phyloP scores from a whole-genome alignment of 495 filamentous ascomycete genomes.

The Entonaema liquescens region DNA sequence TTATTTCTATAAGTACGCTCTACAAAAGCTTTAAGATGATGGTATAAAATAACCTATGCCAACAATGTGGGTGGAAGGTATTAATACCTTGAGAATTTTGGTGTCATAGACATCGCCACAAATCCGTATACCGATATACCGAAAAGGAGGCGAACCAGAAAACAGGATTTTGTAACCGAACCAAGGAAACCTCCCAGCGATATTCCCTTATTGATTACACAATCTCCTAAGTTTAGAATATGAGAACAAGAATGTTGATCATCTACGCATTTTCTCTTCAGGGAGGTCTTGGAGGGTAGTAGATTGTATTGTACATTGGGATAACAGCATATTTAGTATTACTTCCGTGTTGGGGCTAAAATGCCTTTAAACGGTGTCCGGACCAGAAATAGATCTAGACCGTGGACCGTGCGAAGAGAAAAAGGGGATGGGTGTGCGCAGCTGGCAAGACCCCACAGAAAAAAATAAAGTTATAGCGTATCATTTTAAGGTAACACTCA shows the following conservation, averaged over 20 bases:
- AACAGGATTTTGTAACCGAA: background rate
- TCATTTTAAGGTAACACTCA: conserved; percentile 30
- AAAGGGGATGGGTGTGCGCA: conserved; percentile 16
- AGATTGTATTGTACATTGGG: background rate
- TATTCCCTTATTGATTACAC: background rate
- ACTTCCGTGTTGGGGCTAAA: background rate
- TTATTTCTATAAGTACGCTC: background rate
- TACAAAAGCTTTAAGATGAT: background rate
- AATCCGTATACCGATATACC: background rate
- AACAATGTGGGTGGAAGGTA: background rate
- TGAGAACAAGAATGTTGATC: background rate
- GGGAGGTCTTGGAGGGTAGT: background rate
- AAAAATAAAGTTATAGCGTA: conserved; percentile 40
- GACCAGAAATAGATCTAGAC: conserved; percentile 8
- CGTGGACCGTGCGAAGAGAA: conserved; percentile 23
- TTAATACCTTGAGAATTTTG: background rate
- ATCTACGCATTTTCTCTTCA: background rate
- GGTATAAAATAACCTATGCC: background rate
- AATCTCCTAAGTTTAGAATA: background rate
- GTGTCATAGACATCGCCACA: background rate
- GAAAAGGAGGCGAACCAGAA: background rate
- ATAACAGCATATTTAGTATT: conserved; percentile 1
- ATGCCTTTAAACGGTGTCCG: conserved; percentile 24
- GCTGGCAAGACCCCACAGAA: conserved; percentile 11
- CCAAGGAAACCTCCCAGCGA: background rate